Evolutionary conservation across 2,329 filamentous ascomycete genomes (phyloP), one percentile per base, ranked within the genome.

Genomic region (Verticillium isaacii): DNA sequence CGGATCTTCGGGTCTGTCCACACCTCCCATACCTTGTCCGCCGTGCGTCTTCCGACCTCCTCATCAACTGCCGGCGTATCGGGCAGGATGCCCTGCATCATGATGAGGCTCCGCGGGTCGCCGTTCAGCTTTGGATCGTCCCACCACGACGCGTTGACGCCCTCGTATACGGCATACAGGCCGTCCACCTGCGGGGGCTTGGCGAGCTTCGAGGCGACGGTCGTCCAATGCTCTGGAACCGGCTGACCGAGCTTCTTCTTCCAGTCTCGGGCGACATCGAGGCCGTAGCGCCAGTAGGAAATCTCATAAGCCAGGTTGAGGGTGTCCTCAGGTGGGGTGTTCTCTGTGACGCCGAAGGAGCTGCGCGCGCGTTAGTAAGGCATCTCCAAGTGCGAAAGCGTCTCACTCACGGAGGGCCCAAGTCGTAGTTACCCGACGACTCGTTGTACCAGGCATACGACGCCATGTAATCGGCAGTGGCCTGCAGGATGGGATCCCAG

Each of bases 281-380:
- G 76, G 1, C 85, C 85, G 62, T 87, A 87, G 19, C 81, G 77
- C 84, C 84, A 87, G 70, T 88, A 88, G 5, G 84, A 80, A 9
- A 83, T 72, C 72, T 88, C 85, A 60, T 87, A 87, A 0, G 83
- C 80, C 19, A 85, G 80, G 65, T 87, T 87, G 1, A 81, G 68
- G 0, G 85, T 87, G 1, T 68, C 71, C 61, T 86, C 84, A 0
- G 84, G 83, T 4, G 78, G 77, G 0, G 85, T 87, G 64, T 86
- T 88, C 65, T 88, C 85, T 0, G 80, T 78, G 0, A 77, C 79
- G 0, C 77, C 77, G 29, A 80, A 80, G 63, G 82, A 77, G 1
- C 70, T 72, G 19, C 1, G n/a, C 1, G 2, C 0, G 0, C 11
- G 5, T 14, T 17, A 25, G 6, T 39, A 15, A 55, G 32, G 14